phyloP scores from a whole-genome alignment of 495 filamentous ascomycete genomes.

The Neurospora sp. region DNA sequence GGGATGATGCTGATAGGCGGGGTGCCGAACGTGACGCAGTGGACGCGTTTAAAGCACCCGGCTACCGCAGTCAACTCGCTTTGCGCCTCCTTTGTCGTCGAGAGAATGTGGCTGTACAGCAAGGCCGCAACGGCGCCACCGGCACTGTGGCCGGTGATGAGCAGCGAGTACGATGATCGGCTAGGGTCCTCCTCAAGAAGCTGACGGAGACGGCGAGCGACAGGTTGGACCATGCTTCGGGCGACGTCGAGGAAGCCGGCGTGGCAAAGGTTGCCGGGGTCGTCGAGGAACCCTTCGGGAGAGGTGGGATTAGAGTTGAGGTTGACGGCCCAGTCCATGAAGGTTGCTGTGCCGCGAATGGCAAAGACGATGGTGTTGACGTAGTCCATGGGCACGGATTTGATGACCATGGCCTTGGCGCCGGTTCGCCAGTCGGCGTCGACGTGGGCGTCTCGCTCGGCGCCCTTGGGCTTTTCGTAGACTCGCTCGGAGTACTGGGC shows the following conservation, averaged over 20 bases:
- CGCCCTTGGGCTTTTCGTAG: constrained; percentile 51
- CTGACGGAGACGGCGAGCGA: constrained; percentile 55
- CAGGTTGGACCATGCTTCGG: constrained; percentile 59
- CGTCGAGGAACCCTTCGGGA: constrained; percentile 62
- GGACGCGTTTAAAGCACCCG: constrained; percentile 60
- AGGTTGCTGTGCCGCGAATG: constrained; percentile 66
- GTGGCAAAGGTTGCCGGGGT: constrained; percentile 65
- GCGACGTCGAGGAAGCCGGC: constrained; percentile 68
- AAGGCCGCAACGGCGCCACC: constrained; percentile 72
- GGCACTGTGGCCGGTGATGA: constrained; percentile 78
- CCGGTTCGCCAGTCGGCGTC: constrained; percentile 58
- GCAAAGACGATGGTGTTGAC: constrained; percentile 71
- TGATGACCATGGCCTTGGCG: constrained; percentile 78
- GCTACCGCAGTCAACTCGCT: constrained; percentile 60
- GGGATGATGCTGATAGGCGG: constrained; percentile 67
- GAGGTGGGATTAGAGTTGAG: constrained; percentile 52
- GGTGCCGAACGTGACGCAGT: constrained; percentile 75
- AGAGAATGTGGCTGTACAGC: constrained; percentile 70
- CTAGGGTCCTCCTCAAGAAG: constrained; percentile 60
- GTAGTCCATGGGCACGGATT: constrained; percentile 63
- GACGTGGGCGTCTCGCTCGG: constrained; percentile 54
- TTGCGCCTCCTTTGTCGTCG: constrained; percentile 36
- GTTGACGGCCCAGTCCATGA: constrained; percentile 81
- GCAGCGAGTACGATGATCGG: constrained; percentile 55
- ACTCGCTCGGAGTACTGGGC: constrained; percentile 63